Evolutionary conservation across 1,139 yeast genomes (phyloP).

Genomic region (Zygosaccharomyces pseudobailii): DNA sequence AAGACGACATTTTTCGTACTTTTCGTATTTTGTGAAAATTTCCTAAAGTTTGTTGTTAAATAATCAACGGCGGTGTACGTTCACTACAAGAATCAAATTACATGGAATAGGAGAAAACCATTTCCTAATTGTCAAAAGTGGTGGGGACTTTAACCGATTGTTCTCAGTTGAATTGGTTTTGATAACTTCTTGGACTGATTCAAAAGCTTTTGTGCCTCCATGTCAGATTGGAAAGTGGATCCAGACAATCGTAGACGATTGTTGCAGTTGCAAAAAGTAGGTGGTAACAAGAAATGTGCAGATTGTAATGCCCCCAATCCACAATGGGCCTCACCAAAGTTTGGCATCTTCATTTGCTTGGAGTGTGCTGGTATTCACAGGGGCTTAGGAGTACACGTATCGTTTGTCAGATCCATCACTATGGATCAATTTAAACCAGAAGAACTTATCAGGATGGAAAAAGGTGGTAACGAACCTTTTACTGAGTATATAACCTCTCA

Average conservation of each 20-base stretch:
- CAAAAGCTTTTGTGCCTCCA: conserved; percentile 5
- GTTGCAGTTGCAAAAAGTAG: conserved; percentile 71
- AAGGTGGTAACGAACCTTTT: conserved; percentile 87
- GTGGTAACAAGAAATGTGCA: conserved; percentile 82
- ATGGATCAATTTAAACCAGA: conserved; percentile 97
- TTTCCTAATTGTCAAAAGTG: neutral
- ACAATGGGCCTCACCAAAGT: conserved; percentile 98
- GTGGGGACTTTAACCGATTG: neutral
- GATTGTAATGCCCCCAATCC: conserved; percentile 96
- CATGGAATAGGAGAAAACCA: neutral
- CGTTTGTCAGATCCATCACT: conserved; percentile 92
- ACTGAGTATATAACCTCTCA: conserved; percentile 60
- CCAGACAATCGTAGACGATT: conserved; percentile 86
- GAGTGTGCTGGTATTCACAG: conserved; percentile 98
- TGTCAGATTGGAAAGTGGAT: conserved; percentile 72
- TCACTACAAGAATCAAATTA: neutral
- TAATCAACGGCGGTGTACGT: neutral
- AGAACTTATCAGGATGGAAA: conserved; percentile 84
- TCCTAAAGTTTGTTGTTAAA: neutral
- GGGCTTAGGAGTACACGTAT: conserved; percentile 93
- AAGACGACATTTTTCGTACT: neutral
- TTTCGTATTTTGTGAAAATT: neutral
- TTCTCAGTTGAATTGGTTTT: neutral
- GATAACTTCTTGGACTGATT: neutral
- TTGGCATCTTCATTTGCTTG: conserved; percentile 91